Conservation (phyloP, 148 eudicot genomes). For the Fagopyrum esculentum region DNA sequence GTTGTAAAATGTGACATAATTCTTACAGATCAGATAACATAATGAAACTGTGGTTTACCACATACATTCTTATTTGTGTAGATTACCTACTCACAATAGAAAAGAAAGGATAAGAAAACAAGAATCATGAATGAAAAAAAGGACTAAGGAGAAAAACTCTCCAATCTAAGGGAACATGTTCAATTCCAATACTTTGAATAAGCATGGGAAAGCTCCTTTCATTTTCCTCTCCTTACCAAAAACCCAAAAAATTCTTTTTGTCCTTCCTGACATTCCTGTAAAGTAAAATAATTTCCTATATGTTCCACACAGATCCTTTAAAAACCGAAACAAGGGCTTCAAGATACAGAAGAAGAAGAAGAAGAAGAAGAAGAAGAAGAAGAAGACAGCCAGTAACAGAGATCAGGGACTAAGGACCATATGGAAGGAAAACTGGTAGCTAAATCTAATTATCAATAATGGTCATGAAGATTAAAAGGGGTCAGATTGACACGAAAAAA, state of each 20-base stretch:
- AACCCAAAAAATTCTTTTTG: neutral
- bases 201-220: neutral
- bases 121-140: neutral
- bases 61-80: neutral
- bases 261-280: neutral
- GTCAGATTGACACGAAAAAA: neutral
- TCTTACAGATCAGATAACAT: too few relatives aligned
- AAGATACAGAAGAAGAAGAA: neutral
- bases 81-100: neutral
- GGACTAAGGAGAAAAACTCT: too few relatives aligned
- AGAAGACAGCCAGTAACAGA: neutral
- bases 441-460: neutral
- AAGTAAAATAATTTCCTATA: too few relatives aligned
- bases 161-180: too few relatives aligned
- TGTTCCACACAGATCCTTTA: too few relatives aligned
- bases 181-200: neutral
- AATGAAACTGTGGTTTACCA: neutral
- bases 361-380: neutral
- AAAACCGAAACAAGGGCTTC: neutral
- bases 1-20: too few relatives aligned
- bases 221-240: neutral
- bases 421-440: neutral
- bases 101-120: neutral
- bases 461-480: neutral
- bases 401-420: neutral